Conservation (phyloP, 257 asterid species). For the Rauvolfia tetraphylla region DNA sequence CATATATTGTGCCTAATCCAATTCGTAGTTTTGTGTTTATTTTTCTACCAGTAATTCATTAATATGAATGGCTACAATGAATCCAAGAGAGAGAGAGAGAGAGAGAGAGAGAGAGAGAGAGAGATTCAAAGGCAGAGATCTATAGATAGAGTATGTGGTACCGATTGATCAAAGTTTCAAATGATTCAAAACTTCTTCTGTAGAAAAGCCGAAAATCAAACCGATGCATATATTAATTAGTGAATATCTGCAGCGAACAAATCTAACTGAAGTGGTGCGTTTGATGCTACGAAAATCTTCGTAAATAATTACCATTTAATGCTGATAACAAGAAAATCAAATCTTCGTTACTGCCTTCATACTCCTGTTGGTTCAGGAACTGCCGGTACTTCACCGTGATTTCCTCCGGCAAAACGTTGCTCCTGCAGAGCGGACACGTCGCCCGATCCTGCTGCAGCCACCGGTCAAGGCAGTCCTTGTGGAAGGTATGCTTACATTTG, state of each 20-base stretch:
- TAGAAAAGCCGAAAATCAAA: too few species aligned
- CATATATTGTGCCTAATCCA: too few species aligned
- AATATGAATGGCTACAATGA: too few species aligned
- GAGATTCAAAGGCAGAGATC: too few species aligned
- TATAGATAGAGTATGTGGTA: too few species aligned
- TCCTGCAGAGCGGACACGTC: conserved; percentile 71
- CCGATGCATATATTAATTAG: not conserved
- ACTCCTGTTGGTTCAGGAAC: conserved; percentile 17
- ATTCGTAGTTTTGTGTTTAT: too few species aligned
- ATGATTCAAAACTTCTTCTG: too few species aligned
- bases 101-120: too few species aligned
- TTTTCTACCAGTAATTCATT: too few species aligned
- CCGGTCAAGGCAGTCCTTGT: conserved; percentile 57
- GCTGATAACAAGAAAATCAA: conserved; percentile 39
- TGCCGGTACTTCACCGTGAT: conserved; percentile 16
- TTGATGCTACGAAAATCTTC: conserved; percentile 33
- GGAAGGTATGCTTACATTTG: conserved; percentile 59
- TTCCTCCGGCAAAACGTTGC: conserved; percentile 48
- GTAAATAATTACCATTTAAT: conserved; percentile 40
- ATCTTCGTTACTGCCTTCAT: conserved; percentile 47
- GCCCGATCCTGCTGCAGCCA: conserved; percentile 56
- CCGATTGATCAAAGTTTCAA: too few species aligned
- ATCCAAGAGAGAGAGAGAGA: too few species aligned
- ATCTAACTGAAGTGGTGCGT: too few species aligned
- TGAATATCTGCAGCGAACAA: not conserved